Conservation (phyloP, 1,284 basidiomycete genomes). For the Anthracocystis walkeri region DNA sequence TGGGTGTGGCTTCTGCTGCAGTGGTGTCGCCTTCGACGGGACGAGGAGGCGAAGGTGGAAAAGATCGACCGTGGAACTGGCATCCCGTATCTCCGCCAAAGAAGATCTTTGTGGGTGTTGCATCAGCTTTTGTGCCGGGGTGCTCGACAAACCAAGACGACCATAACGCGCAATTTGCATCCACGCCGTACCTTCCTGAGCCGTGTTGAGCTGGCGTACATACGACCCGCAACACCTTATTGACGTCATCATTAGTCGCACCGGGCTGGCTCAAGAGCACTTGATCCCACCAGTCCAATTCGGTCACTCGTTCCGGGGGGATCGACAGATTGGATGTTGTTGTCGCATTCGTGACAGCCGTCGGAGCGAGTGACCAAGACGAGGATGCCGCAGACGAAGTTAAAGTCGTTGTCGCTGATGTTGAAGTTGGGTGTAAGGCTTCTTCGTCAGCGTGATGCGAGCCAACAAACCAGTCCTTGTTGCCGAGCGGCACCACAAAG, state of each 20-base stretch:
- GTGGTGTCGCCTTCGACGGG: constrained; percentile 7
- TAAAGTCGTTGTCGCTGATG: constrained; percentile 4
- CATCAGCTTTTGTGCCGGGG: neutral
- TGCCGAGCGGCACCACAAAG: constrained; percentile 65
- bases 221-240: constrained; percentile 23
- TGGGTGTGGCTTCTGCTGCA: constrained; percentile 6
- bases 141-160: constrained; percentile 61
- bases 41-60: constrained; percentile 34
- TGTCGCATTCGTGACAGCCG: constrained; percentile 15
- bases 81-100: constrained; percentile 68
- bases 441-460: neutral
- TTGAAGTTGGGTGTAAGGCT: constrained; percentile 1
- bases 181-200: constrained; percentile 59
- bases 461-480: constrained; percentile 60
- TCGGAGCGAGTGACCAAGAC: constrained; percentile 18
- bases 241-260: neutral
- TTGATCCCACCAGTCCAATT: constrained; percentile 68
- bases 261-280: constrained; percentile 20
- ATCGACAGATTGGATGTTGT: constrained; percentile 43
- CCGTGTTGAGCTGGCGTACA: constrained; percentile 68
- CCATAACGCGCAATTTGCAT: constrained; percentile 60
- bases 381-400: constrained; percentile 11
- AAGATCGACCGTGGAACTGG: constrained; percentile 54
- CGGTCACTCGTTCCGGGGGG: constrained; percentile 50
- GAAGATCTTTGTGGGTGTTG: constrained; percentile 32